These are phyloP conservation scores for Gardenia jasminoides DNA, from an alignment of 257 asterid genomes.

Conservation along the genomic window DNA sequence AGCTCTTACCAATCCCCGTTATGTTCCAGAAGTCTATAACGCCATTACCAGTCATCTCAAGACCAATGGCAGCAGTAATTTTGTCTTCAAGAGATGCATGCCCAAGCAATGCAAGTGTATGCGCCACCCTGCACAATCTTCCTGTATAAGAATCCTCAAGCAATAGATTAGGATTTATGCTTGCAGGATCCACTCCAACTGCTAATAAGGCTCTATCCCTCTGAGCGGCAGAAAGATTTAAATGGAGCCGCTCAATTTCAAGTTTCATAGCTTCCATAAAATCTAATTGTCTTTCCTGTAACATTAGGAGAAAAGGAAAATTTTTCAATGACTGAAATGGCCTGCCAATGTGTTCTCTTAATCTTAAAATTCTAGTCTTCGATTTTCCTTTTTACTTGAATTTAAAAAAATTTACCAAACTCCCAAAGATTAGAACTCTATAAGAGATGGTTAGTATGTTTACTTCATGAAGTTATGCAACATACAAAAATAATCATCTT, in stretches of 20 bases:
- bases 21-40: slow-evolving; percentile 88
- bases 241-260: slow-evolving; percentile 79
- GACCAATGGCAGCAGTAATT: slow-evolving; percentile 78
- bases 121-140: slow-evolving; percentile 64
- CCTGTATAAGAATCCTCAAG: slow-evolving; percentile 72
- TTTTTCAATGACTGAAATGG: neutral
- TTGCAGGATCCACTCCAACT: slow-evolving; percentile 91
- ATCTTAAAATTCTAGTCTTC: neutral
- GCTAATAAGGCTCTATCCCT: slow-evolving; percentile 92
- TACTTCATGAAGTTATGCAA: neutral
- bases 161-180: slow-evolving; percentile 75
- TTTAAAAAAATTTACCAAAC: neutral
- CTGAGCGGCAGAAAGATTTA: slow-evolving; percentile 91
- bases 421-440: neutral
- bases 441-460: neutral
- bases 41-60: slow-evolving; percentile 53
- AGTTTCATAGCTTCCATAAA: slow-evolving; percentile 85
- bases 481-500: neutral
- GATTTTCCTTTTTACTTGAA: neutral
- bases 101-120: slow-evolving; percentile 76
- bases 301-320: slow-evolving; percentile 4
- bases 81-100: slow-evolving; percentile 82
- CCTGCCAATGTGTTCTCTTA: neutral
- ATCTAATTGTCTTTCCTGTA: slow-evolving; percentile 71
- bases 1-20: slow-evolving; percentile 59